Conservation (phyloP, 352 stramenopile species). For the Phytopythium sindhum region DNA sequence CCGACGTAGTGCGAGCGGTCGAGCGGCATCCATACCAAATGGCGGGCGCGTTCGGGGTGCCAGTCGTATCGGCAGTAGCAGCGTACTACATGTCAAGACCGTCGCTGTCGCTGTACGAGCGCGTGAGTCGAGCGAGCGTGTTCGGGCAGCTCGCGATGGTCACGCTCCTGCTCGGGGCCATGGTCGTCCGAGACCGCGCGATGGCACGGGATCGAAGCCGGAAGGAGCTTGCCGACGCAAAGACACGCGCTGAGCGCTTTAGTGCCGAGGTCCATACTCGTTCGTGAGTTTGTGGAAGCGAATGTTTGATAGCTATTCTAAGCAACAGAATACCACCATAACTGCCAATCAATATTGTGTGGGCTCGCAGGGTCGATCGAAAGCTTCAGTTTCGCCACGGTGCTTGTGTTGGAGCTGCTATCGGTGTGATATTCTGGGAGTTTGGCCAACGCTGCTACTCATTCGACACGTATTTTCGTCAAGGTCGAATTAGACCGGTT, state of each 20-base stretch:
- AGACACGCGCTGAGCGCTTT: neutral
- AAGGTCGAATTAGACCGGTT: too few species aligned
- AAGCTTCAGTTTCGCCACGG: neutral
- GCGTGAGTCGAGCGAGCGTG: neutral
- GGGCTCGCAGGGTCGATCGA: neutral
- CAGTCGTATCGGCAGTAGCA: neutral
- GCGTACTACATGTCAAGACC: neutral
- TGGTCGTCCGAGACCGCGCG: slow-evolving; percentile 1
- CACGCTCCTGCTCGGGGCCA: neutral
- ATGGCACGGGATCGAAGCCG: neutral
- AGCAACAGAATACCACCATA: neutral
- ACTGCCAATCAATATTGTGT: neutral
- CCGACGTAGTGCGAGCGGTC: neutral
- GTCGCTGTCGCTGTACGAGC: neutral
- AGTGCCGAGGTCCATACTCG: neutral
- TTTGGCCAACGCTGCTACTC: neutral
- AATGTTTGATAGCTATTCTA: neutral
- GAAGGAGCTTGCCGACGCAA: neutral
- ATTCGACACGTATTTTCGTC: too few species aligned
- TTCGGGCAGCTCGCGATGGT: slow-evolving; percentile 4
- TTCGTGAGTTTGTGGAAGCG: neutral
- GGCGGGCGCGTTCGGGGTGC: neutral
- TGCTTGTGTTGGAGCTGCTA: neutral
- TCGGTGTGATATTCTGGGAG: neutral
- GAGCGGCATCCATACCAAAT: neutral